phyloP scores from a whole-genome alignment of 495 filamentous ascomycete genomes.

The Ramalina intermedia region DNA sequence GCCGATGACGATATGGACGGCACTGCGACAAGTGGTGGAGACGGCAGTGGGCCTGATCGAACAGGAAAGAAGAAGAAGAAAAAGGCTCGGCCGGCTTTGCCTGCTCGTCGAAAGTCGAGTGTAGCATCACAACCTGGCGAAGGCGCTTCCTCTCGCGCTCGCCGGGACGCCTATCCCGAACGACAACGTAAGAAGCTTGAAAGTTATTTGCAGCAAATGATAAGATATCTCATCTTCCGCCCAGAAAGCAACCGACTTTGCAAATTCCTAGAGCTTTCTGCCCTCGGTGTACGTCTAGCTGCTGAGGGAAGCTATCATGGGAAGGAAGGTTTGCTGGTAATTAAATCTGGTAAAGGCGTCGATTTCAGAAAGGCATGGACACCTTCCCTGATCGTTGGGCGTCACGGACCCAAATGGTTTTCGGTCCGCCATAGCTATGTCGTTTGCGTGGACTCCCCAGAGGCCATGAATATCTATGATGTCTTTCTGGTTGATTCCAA shows the following conservation, averaged over 20 bases:
- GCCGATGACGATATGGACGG: slow-evolving; percentile 66
- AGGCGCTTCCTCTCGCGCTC: slow-evolving; percentile 24
- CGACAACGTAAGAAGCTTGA: slow-evolving; percentile 78
- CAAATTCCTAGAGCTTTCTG: slow-evolving; percentile 90
- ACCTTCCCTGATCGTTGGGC: slow-evolving; percentile 56
- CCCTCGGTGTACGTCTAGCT: slow-evolving; percentile 84
- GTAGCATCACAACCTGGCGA: slow-evolving; percentile 29
- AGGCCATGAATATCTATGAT: slow-evolving; percentile 98
- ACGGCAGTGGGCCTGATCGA: slow-evolving; percentile 43
- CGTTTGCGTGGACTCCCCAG: slow-evolving; percentile 92
- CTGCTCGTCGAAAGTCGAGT: slow-evolving; percentile 42
- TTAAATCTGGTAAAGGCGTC: slow-evolving; percentile 79
- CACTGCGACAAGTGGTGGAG: slow-evolving; percentile 41
- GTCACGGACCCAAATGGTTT: slow-evolving; percentile 93
- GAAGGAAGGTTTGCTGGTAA: slow-evolving; percentile 88
- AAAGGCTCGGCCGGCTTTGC: slow-evolving; percentile 50
- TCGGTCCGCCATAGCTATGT: slow-evolving; percentile 94
- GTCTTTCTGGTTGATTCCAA: slow-evolving; percentile 84
- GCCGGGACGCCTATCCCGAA: slow-evolving; percentile 43
- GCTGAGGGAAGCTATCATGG: slow-evolving; percentile 95
- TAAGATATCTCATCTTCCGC: slow-evolving; percentile 86
- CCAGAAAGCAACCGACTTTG: slow-evolving; percentile 91
- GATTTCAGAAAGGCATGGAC: slow-evolving; percentile 74
- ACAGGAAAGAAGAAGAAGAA: slow-evolving; percentile 42
- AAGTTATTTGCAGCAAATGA: slow-evolving; percentile 86